These are phyloP conservation scores for Penicillium diatomitis DNA, from an alignment of 495 filamentous ascomycete species.

Conservation along the genomic window DNA sequence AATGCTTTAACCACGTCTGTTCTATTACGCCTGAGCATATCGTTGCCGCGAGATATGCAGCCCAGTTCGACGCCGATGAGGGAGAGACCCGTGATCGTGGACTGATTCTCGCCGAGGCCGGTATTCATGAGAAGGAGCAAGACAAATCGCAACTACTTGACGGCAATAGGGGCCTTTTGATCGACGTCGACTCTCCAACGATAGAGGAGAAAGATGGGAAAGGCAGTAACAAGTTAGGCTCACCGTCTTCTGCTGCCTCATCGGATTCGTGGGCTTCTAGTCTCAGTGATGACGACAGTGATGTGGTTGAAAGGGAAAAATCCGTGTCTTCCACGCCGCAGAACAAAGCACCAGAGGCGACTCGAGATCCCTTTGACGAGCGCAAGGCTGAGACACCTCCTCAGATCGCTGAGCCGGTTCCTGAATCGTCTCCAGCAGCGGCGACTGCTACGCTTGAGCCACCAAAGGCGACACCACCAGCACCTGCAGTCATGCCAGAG, in stretches of 20 bases:
- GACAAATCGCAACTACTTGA: neutral
- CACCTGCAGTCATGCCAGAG: slow-evolving; percentile 2
- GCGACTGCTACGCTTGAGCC: slow-evolving; percentile 2
- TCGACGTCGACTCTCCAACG: slow-evolving; percentile 24
- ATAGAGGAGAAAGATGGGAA: slow-evolving; percentile 1
- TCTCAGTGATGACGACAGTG: neutral
- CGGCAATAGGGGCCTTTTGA: slow-evolving; percentile 11
- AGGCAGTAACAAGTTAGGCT: neutral
- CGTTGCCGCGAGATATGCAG: neutral
- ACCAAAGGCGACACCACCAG: too few species aligned
- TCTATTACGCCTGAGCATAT: slow-evolving; percentile 21
- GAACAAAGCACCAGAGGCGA: neutral
- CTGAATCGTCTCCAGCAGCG: slow-evolving; percentile 4
- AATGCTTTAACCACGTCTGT: slow-evolving; percentile 41
- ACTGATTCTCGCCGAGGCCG: slow-evolving; percentile 5
- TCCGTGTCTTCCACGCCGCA: slow-evolving; percentile 1
- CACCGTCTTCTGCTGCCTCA: slow-evolving; percentile 3
- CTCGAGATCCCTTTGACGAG: neutral
- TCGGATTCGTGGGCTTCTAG: slow-evolving; percentile 12
- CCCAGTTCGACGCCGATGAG: neutral
- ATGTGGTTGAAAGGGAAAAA: slow-evolving; percentile 11
- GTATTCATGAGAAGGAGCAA: slow-evolving; percentile 1
- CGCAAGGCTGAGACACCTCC: neutral
- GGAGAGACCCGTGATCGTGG: slow-evolving; percentile 5
- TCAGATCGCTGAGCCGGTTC: neutral